phyloP scores from a whole-genome alignment of 2,329 filamentous ascomycete genomes.

The Biscogniauxia mediterranea region DNA sequence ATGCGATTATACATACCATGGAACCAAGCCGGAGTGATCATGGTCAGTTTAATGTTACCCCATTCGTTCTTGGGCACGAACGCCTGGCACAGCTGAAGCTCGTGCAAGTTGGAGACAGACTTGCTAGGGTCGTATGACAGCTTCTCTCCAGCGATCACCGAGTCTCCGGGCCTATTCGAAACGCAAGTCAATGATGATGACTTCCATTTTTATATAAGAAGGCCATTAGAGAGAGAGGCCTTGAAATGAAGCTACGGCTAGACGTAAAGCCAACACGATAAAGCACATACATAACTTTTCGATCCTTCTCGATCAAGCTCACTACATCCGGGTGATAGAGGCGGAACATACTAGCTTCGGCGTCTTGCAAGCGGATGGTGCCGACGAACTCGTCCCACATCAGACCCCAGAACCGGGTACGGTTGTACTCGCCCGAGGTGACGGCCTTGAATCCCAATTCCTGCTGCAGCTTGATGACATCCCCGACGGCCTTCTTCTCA shows the following conservation, averaged over 20 bases:
- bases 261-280: background rate
- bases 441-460: slow-evolving; percentile 65
- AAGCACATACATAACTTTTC: slow-evolving; percentile 45
- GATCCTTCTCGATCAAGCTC: slow-evolving; percentile 50
- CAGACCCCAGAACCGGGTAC: slow-evolving; percentile 51
- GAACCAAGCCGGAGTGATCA: slow-evolving; percentile 54
- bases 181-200: background rate
- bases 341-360: slow-evolving; percentile 51
- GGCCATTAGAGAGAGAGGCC: background rate
- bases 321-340: slow-evolving; percentile 56
- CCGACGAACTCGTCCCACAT: slow-evolving; percentile 56
- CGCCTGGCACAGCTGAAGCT: slow-evolving; percentile 47
- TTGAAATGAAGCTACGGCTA: background rate
- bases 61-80: slow-evolving; percentile 46
- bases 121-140: slow-evolving; percentile 42
- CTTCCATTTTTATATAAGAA: background rate
- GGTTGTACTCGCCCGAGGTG: slow-evolving; percentile 68
- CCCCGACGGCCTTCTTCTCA: slow-evolving; percentile 64
- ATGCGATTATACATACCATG: slow-evolving; percentile 38
- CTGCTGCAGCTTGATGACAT: slow-evolving; percentile 67
- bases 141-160: slow-evolving; percentile 51
- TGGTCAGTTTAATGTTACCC: slow-evolving; percentile 52
- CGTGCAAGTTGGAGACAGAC: slow-evolving; percentile 48
- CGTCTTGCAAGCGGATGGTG: slow-evolving; percentile 47
- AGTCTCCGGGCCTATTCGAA: slow-evolving; percentile 43